Base-by-base conservation (phyloP, 352 stramenopile species). In the Phytophthora nicotianae region DNA sequence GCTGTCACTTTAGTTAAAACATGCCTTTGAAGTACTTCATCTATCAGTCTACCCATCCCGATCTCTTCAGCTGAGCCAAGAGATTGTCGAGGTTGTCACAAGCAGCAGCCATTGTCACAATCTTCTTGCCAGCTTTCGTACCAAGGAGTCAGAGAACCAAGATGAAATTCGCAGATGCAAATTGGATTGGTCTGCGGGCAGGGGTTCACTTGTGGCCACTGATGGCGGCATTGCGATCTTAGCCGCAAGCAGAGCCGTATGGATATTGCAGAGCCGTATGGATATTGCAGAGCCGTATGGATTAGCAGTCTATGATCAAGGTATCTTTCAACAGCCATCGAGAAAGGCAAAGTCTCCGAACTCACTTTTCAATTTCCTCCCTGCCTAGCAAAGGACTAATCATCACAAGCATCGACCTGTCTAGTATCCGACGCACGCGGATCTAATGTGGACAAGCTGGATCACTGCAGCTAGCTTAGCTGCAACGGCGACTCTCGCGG, bases 351-450 rank as follows among this genome's bases (percentile, higher is more conserved):
- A 27, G 21, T 11, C 38, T 21, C 11, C 47, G 20, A 54, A 16
- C 48, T 70, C 62, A 70, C 23, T 72, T 58, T 60, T 26, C 42
- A 72, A 56, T 59, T 68, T 68, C 45, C 58, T 63, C 23, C 19
- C 38, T 54, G 45, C 38, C 27, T 32, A 38, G 41, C 48, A 70
- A 40, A 58, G 55, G 48, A 66, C 49, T n/a, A 66, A 9, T 17
- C 14, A 43, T 29, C 29, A 45, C 32, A 37, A 67, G 17, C 47
- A 38, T n/a, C 27, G 2, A 61, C 26, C 41, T 48, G 11, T 8
- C 23, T 27, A 27, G 14, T 27, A 43, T 26, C 46, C 29, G 24
- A 53, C 29, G 16, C 27, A 23, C 19, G 40, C 1, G 29, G 21
- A 47, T 38, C 20, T 32, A 24, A 71, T 67, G 62, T 62, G 49